Base-by-base conservation (phyloP, 805 yeast genomes). In the Candida andamanensis region DNA sequence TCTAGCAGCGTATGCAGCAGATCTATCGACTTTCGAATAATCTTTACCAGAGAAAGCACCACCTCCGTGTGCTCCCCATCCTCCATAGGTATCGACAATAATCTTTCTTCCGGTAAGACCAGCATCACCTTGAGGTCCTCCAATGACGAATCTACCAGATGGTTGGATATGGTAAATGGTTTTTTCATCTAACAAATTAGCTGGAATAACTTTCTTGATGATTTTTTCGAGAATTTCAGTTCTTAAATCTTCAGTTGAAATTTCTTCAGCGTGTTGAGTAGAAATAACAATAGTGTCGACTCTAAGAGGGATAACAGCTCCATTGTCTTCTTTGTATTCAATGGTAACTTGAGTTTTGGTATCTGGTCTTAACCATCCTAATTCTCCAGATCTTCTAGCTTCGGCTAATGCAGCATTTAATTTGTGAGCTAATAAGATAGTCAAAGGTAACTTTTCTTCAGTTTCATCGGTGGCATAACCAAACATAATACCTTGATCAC, bases 31-130 rank as follows among this genome's bases (percentile, higher is more conserved):
- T 78, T 92, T 92, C 65, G 97, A 86, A 85, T 85, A 92, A 71
- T 92, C 98, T 78, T 92, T 92, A 69, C 98, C 98, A 46, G 95
- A 84, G 87, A 92, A 92, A 46, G 98, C 98, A 77, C 98, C 98
- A 77, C 98, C 98, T 72, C 98, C 98, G 77, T 92, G 98, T 58
- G 98, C 97, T 71, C 98, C 97, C 94, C 98, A 94, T 58, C 98
- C 98, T 75, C 98, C 98, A 74, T 92, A 92, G 47, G 98, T 95
- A 70, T 92, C 98, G 62, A 92, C 98, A 57, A 92, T 92, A 68
- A 92, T 92, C 77, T 92, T 92, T 76, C 98, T 86, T 68, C 98
- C 98, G 50, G 98, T 92, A 61, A 92, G 74, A 76, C 98, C 98
- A 49, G 98, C 98, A 65, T 92, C 98, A 79, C 98, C 98, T 72